A percentile compares a stretch with the other conserved stretches of the same genome.
These are phyloP conservation scores for Suillus fuscotomentosus DNA, from an alignment of 768 basidiomycete species.

Conservation along the genomic window DNA sequence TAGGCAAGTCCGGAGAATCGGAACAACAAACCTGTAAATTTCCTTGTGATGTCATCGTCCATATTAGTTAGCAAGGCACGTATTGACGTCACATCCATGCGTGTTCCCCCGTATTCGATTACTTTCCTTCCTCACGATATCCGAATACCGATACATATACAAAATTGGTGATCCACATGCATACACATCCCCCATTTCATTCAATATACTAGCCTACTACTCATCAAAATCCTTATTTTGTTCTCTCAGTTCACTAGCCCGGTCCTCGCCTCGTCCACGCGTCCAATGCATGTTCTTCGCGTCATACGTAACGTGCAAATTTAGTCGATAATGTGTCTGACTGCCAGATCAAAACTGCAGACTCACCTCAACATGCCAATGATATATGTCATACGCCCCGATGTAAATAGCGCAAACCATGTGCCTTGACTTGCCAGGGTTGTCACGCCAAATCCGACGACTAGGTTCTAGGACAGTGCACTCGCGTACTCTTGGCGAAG, in stretches of 20 bases:
- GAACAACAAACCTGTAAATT: background rate
- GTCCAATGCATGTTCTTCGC: background rate
- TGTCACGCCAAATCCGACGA: background rate
- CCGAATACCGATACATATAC: background rate
- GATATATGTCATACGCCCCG: background rate
- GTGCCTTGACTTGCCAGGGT: background rate
- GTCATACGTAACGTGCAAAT: constrained; percentile 95
- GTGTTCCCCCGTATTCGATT: constrained; percentile 11
- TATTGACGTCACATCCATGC: constrained; percentile 22
- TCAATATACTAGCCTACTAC: too few relatives aligned
- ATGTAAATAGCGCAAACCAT: background rate
- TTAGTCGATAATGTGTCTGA: constrained; percentile 93
- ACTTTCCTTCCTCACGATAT: constrained; percentile 11
- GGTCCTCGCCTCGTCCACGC: background rate
- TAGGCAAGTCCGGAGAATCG: constrained; percentile 22
- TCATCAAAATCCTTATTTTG: too few relatives aligned
- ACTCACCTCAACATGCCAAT: background rate
- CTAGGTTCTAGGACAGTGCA: constrained; percentile 36
- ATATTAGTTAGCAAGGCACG: constrained; percentile 15
- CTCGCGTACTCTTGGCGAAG: constrained; percentile 95
- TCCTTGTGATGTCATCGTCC: constrained; percentile 28
- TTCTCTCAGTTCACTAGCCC: background rate
- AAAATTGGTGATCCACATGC: background rate
- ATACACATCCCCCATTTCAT: background rate
- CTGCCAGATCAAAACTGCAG: constrained; percentile 25